Conservation (phyloP, 148 eudicot genomes). For the Silene conica region DNA sequence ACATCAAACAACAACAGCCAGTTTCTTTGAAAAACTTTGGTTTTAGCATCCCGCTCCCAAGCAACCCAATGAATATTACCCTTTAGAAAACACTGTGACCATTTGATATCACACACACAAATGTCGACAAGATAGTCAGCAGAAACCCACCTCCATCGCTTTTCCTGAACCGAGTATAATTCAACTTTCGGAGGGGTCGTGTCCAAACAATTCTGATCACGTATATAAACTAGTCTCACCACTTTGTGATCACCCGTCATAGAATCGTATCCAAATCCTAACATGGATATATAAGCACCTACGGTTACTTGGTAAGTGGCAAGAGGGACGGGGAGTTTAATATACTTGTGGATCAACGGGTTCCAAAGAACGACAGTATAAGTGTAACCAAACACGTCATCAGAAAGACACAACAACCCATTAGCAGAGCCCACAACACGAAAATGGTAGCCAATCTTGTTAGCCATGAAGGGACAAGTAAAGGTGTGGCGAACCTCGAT, state of each 20-base stretch:
- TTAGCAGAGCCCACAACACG: slow-evolving; percentile 15
- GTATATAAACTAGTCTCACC: slow-evolving; percentile 9
- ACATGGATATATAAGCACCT: slow-evolving; percentile 10
- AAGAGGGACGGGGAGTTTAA: slow-evolving; percentile 11
- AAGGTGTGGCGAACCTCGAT: slow-evolving; percentile 2
- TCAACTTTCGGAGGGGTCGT: slow-evolving; percentile 15
- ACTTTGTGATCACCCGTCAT: slow-evolving; percentile 7
- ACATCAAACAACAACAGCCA: too few relatives aligned
- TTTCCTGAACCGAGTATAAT: slow-evolving; percentile 11
- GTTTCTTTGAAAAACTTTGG: too few relatives aligned
- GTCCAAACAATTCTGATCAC: neutral
- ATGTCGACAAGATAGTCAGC: slow-evolving; percentile 4
- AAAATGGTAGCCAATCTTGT: neutral
- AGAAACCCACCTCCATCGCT: slow-evolving; percentile 10
- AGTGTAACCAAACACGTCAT: slow-evolving; percentile 9
- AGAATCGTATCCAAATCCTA: slow-evolving; percentile 9
- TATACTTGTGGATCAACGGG: slow-evolving; percentile 7
- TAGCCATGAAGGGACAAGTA: slow-evolving; percentile 1
- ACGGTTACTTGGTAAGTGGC: slow-evolving; percentile 4
- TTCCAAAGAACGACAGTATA: slow-evolving; percentile 8
- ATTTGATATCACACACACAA: slow-evolving; percentile 15
- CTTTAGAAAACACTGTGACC: slow-evolving; percentile 18
- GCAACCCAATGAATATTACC: neutral
- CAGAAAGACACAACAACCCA: slow-evolving; percentile 21
- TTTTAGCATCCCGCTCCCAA: too few relatives aligned